Evolutionary conservation across 345 rosid species (phyloP), one percentile per base, ranked within the genome.

Genomic region (Eucalyptus victrix): DNA sequence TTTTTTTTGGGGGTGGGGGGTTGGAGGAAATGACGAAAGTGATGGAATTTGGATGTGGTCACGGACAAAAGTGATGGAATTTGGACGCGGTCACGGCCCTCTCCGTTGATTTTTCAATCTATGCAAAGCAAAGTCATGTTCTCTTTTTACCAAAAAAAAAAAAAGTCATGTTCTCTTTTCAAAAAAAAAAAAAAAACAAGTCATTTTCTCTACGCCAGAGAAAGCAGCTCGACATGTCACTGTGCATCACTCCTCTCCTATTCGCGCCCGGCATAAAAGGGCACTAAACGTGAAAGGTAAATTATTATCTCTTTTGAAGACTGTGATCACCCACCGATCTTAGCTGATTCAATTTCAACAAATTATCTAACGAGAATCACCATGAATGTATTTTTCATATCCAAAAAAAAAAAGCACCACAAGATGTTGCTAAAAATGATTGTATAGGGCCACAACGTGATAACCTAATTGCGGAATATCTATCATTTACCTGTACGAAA

Each of bases 261-360:
- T 72, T 34, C 8, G 0, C 4, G 21, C 45, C 0, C 7, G 4
- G 14, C 81, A 72, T 6, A 19, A 21, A 0, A 19, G 4, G 45
- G 14, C 81, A 37, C 81, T 19, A 19, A 34, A 72, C 2, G 28
- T 2, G 15, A 72, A 19, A 34, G 14, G 26, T 19, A 19, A 21
- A 72, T 37, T 23, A 10, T 53, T 34, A 13, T 37, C 15, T 72
- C 14, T 17, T 67, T 67, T 10, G 26, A 3, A 67, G 6, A 67
- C 10, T 6, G 2, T 8, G 5, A 37, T 34, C 5, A 5, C 3
- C 0, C 6, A 1, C 0, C 2, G 0, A 0, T 72, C 14, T 72
- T 18, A 19, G 37, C 1, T 0, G 2, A 6, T 21, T 42, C 26
- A 19, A 37, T 72, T 12, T 24, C 3, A 37, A 34, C 15, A 1